Base-by-base conservation (phyloP, 108 stramenopile species). In the Poteriospumella lacustris region DNA sequence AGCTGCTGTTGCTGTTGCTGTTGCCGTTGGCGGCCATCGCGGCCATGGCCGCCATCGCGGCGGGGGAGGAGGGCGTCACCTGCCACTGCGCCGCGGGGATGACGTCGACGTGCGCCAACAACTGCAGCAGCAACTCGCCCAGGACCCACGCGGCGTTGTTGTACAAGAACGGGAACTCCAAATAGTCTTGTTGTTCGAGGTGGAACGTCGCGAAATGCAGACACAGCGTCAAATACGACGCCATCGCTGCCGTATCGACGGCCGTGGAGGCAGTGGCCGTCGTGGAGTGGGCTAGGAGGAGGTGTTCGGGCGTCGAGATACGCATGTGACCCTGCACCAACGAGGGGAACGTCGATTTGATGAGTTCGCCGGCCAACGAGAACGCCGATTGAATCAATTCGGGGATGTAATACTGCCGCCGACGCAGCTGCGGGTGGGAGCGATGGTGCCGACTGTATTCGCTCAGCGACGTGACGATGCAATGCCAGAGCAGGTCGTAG, bases 111-210 rank as follows among this genome's bases (percentile, higher is more conserved):
- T n/a, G n/a, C n/a, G n/a, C n/a, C n/a, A n/a, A n/a, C n/a, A n/a
- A n/a, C n/a, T n/a, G n/a, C n/a, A n/a, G n/a, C n/a, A n/a, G n/a
- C n/a, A n/a, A n/a, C 31, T 64, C 60, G 28, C 60, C 60, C 9
- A 64, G 28, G 60, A 34, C 36, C 60, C 60, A 64, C 3, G 60
- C 15, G 33, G 31, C 60, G 60, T 64, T 64, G 31, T 64, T 64
- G 31, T 34, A 64, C 31, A 64, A 5, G 12, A 64, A 34, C 15
- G 60, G 60, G 31, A 34, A 64, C n/a, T n/a, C n/a, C n/a, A n/a
- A n/a, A n/a, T n/a, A n/a, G n/a, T n/a, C n/a, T n/a, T n/a, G n/a
- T n/a, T n/a, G n/a, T n/a, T n/a, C n/a, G n/a, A n/a, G n/a, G n/a
- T n/a, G n/a, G n/a, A n/a, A n/a, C n/a, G n/a, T n/a, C 3, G 15